These are phyloP conservation scores for Russula griseocarnosa DNA, from an alignment of 768 basidiomycete genomes.

Conservation along the genomic window DNA sequence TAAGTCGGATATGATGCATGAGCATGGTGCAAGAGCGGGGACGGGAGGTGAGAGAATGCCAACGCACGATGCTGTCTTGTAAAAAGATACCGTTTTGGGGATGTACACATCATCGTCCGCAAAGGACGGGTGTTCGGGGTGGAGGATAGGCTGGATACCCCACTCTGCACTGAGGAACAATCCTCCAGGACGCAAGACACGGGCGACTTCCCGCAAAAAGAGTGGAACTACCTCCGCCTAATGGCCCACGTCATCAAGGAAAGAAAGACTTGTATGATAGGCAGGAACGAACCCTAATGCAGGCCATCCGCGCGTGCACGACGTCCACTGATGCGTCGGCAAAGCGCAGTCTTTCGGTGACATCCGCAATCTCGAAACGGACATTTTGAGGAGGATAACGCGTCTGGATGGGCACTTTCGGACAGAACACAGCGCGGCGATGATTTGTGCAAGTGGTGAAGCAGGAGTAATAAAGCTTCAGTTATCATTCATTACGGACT, in stretches of 20 bases:
- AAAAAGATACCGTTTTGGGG: slow-evolving; percentile 19
- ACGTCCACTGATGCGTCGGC: slow-evolving; percentile 54
- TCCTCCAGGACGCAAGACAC: slow-evolving; percentile 68
- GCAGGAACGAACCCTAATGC: slow-evolving; percentile 53
- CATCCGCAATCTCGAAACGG: slow-evolving; percentile 64
- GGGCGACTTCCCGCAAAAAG: slow-evolving; percentile 54
- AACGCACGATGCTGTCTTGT: slow-evolving; percentile 13
- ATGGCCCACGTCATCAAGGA: slow-evolving; percentile 24
- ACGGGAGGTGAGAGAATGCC: not conserved
- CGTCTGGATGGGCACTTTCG: slow-evolving; percentile 68
- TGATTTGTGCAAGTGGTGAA: not conserved
- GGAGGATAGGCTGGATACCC: slow-evolving; percentile 39
- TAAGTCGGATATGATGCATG: not conserved
- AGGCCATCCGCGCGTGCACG: slow-evolving; percentile 58
- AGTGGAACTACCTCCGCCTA: slow-evolving; percentile 55
- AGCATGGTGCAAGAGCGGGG: not conserved
- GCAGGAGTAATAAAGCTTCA: not conserved
- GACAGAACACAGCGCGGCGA: not conserved
- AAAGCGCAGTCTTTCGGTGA: slow-evolving; percentile 48
- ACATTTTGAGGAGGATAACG: slow-evolving; percentile 58
- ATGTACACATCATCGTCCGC: slow-evolving; percentile 5
- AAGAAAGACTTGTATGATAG: not conserved
- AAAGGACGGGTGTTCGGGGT: slow-evolving; percentile 21
- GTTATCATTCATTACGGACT: not conserved
- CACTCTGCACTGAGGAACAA: slow-evolving; percentile 66